Base-by-base conservation (phyloP, 768 basidiomycete species). In the Mycena olivaceomarginata region DNA sequence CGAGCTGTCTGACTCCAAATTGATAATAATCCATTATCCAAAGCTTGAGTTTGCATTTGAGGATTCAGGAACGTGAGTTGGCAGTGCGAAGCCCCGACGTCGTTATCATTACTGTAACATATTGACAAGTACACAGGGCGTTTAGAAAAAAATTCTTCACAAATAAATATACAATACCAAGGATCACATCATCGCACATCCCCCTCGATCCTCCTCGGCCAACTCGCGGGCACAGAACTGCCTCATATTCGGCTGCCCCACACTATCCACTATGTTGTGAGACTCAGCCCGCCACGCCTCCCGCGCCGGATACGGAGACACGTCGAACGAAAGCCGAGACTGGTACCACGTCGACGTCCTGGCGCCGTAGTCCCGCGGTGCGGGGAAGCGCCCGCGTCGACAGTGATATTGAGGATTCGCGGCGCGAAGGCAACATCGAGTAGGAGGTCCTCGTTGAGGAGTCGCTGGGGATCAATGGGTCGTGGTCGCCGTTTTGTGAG, bases 401-500 rank as follows among this genome's bases (percentile, higher is more conserved):
- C 66, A 46, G 46, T 62, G 43, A 74, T 48, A 20, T 41, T 13
- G 31, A 74, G 65, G 20, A 60, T 39, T 2, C 72, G 72, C 7
- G 66, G 57, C 72, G 37, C 65, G 22, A 74, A 74, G 11, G 72
- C 72, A 0, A 16, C 59, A 45, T 67, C 56, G 31, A 74, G 72
- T 9, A 74, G 65, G 7, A 67, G 5, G 31, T 74, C 53, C 66
- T 74, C 72, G 66, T 74, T 74, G 31, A 73, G 53, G 8, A 5
- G 56, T 20, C 13, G 43, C 2, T 41, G 16, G 5, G 13, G 13
- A 15, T 25, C 16, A 25, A 73, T 31, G 41, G 67, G 51, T 45
- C 10, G 59, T 15, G 66, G 57, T 2, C 65, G 53, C 15, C 66
- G 66, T 22, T 74, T 60, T 10, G 72, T 74, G 45, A 74, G 65